Evolutionary conservation across 192 early-diverging fungal genomes (phyloP), one percentile per base, ranked within the genome.

Genomic region (Dissophora ornata): DNA sequence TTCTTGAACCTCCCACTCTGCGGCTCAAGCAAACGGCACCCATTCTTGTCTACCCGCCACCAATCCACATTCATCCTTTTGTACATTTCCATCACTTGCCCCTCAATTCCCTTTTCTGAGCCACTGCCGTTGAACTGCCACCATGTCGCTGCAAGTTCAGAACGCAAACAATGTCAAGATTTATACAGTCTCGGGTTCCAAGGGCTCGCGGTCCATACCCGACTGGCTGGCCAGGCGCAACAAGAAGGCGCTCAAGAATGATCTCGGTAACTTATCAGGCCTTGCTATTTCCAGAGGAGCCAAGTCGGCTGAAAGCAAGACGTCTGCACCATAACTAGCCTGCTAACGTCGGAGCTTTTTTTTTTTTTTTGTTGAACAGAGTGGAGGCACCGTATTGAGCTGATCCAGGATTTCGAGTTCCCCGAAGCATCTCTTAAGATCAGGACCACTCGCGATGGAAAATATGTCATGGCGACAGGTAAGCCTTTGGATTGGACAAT

Each of bases 371-470:
- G n/a, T 33, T 56, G n/a, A 36, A 28, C 45, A 92, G 96, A 97
- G 63, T 98, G 88, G 82, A 87, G 94, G 56, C 90, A 92, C 32
- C 85, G 97, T 32, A 89, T 99, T 56, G 97, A 99, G 80, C 83
- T 99, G 8, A 93, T 99, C 67, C 97, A 99, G 79, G 97, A 99
- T 74, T 99, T 99, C 77, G 93, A 95, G 78, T 99, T 99, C 65
- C 97, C 97, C 12, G 93, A 98, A 81, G 96, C 97, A 0, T 92
- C 93, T 3, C 74, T 93, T 22, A 86, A 88, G 53, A 86, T 99
- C 52, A 93, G 92, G 65, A 83, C 86, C 16, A 97, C 97, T 0
- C 73, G 83, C 13, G 97, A 99, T 73, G 91, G 95, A 42, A 88
- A 93, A 49, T 90, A 89, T 81, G 88, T 92, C 40, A 89, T 99